Evolutionary conservation across 495 filamentous ascomycete genomes (phyloP).

Genomic region (Cryomyces minteri): DNA sequence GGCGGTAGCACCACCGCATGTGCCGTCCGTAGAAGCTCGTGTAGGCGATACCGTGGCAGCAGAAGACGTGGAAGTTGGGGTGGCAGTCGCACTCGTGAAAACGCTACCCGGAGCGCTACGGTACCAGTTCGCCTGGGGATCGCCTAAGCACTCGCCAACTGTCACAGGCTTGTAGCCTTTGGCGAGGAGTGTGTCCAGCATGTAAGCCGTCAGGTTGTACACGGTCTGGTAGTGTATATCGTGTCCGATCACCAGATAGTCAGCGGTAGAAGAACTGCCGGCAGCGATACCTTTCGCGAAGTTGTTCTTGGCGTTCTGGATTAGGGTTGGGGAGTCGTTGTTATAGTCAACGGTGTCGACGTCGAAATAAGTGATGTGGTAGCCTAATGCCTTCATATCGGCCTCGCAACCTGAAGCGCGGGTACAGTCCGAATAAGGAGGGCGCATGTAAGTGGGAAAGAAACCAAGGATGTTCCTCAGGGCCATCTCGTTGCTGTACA

Average conservation of each 20-base stretch:
- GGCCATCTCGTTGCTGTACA: constrained; percentile 65
- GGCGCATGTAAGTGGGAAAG: constrained; percentile 75
- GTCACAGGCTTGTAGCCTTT: constrained; percentile 50
- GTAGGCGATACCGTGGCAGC: constrained; percentile 9
- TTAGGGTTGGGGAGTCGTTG: constrained; percentile 36
- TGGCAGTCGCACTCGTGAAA: neutral
- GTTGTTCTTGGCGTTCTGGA: constrained; percentile 56
- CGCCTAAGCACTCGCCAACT: constrained; percentile 56
- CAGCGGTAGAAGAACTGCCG: constrained; percentile 24
- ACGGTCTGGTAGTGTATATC: constrained; percentile 66
- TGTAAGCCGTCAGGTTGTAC: constrained; percentile 57
- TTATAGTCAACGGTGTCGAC: constrained; percentile 68
- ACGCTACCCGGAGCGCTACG: constrained; percentile 13
- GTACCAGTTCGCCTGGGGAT: constrained; percentile 57
- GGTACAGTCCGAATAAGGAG: constrained; percentile 59
- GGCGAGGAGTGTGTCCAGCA: constrained; percentile 36
- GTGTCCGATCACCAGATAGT: constrained; percentile 54
- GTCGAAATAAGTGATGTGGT: constrained; percentile 58
- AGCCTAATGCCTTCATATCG: constrained; percentile 47
- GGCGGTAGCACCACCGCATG: constrained; percentile 12
- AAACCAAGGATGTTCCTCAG: constrained; percentile 61
- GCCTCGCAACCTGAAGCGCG: constrained; percentile 34
- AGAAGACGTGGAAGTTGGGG: constrained; percentile 5
- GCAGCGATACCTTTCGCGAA: constrained; percentile 35
- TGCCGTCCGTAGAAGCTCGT: constrained; percentile 18